Percentiles rank a stretch among this genome's conserved stretches.
Conservation (phyloP, 2,329 filamentous ascomycete species). For the Ophiocordyceps camponoti-floridani region DNA sequence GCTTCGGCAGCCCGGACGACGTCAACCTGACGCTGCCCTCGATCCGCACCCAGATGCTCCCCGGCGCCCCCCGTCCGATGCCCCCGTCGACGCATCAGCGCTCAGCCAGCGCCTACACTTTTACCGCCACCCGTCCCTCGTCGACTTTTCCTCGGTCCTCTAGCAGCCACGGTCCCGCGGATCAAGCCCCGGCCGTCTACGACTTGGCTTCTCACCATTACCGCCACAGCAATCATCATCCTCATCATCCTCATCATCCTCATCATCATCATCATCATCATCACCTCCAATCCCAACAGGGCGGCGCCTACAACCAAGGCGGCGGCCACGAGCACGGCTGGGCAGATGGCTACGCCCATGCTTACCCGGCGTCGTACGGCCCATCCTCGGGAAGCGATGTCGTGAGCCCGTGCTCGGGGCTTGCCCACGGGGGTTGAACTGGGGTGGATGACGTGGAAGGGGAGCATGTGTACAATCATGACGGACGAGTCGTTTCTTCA, state of each 20-base stretch:
- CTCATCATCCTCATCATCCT: background rate
- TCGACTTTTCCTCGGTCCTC: conserved; percentile 4
- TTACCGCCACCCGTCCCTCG: conserved; percentile 3
- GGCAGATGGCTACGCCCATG: background rate
- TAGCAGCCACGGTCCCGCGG: conserved; percentile 1
- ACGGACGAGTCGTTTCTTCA: background rate
- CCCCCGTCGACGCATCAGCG: conserved; percentile 6
- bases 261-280: background rate
- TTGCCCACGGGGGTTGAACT: background rate
- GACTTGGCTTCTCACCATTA: conserved; percentile 1
- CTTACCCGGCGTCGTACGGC: background rate
- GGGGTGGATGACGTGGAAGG: background rate
- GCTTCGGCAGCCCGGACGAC: background rate
- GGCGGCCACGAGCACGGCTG: background rate
- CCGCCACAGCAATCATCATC: background rate
- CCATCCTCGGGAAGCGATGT: conserved; percentile 1
- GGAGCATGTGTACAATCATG: no score
- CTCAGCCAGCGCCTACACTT: conserved; percentile 7
- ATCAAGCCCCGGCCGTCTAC: background rate
- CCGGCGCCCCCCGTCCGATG: background rate
- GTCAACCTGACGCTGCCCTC: conserved; percentile 8
- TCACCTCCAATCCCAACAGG: background rate
- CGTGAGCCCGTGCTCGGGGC: conserved; percentile 1
- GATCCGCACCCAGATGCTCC: conserved; percentile 7
- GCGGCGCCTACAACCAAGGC: background rate